phyloP scores from a whole-genome alignment of 306 rosid species.

The Prunus padus region DNA sequence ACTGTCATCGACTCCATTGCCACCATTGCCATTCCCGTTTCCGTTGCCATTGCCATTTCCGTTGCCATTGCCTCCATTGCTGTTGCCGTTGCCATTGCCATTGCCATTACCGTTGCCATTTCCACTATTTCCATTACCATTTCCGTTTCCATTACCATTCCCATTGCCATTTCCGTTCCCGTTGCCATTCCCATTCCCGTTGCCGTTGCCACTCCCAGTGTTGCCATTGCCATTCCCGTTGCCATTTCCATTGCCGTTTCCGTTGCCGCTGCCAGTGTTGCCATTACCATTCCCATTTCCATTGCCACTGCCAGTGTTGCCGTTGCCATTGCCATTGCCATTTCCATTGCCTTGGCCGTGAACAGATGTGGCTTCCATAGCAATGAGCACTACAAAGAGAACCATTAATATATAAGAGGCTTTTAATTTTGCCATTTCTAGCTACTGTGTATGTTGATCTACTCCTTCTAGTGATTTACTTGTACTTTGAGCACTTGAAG shows the following conservation, averaged over 20 bases:
- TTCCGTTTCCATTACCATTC: neutral
- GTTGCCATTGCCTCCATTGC: neutral
- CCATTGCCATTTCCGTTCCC: neutral
- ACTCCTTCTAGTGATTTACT: neutral
- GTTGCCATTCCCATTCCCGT: neutral
- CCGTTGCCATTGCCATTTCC: neutral
- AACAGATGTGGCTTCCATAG: conserved; percentile 4
- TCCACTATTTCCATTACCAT: neutral
- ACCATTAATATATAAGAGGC: neutral
- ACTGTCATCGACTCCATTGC: no score
- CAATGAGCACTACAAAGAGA: neutral
- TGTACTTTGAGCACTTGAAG: neutral
- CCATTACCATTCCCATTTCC: conserved; percentile 3
- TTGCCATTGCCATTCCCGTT: neutral
- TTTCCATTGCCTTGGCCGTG: neutral
- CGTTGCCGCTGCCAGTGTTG: neutral
- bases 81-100: neutral
- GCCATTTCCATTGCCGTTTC: neutral
- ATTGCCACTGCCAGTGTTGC: neutral
- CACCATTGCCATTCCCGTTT: neutral
- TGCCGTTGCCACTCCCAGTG: neutral
- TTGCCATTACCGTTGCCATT: neutral
- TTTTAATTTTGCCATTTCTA: neutral
- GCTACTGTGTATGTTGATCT: neutral
- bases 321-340: neutral